Evolutionary conservation across 1,284 basidiomycete genomes (phyloP), one percentile per base, ranked within the genome.

Genomic region (Leccinum subrobustum): DNA sequence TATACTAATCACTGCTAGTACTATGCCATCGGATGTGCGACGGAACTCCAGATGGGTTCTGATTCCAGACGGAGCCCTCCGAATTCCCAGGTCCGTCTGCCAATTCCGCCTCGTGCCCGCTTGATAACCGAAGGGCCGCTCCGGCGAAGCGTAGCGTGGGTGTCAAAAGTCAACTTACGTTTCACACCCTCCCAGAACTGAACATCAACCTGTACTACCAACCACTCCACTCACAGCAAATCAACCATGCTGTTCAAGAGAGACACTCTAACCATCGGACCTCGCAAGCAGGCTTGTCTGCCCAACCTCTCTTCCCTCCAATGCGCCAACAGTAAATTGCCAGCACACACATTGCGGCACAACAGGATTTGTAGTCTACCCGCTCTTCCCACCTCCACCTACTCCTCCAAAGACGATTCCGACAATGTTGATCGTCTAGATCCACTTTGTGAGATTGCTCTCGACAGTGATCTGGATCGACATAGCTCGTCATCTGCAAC

Each of bases 91-190:
- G 56, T 60, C 16, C 53, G 51, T 52, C 56, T 14, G 57, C 59
- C 50, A 51, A 16, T 16, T 51, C 55, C 14, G 59, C 61, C 60
- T 70, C 64, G 12, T 65, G 67, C 44, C 65, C 44, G 16, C 42
- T 52, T 52, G 51, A 50, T 62, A 70, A 58, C 61, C 64, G 67
- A 71, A 33, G 67, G 69, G 53, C 65, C 69, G 64, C 54, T 5
- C 42, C 27, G 35, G 33, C 33, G 60, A 37, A 23, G 39, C 58
- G 42, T 44, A 44, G 42, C 44, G 44, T 47, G 44, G 44, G 44
- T 47, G 18, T 20, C 20, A 47, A 20, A 67, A 67, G 37, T 63
- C 71, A 74, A 71, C 72, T 73, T 72, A 68, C 60, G 61, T 73
- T 33, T 71, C 64, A 60, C 69, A 68, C 54, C 44, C 29, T 27